Evolutionary conservation across 2,329 filamentous ascomycete genomes (phyloP), one percentile per base, ranked within the genome.

Genomic region (Trichoderma aggressivum): DNA sequence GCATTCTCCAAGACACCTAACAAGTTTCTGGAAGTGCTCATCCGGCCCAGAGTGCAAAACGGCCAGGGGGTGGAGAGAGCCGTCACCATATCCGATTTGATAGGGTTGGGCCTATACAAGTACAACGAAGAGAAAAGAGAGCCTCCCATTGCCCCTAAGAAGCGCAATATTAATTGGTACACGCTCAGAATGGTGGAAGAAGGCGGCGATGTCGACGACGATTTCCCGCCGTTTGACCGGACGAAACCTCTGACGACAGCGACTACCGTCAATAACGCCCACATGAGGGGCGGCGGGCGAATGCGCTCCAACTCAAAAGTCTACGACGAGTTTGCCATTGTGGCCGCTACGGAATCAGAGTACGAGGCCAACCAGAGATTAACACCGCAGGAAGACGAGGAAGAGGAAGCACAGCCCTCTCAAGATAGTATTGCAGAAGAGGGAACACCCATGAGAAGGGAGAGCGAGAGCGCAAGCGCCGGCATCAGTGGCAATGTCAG

Each of bases 151-250:
- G 83, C 89, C 0, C 79, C 83, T 2, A 87, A 90, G 64, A 92
- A 93, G 77, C 84, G 89, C 66, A 93, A 93, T 75, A 90, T 94
- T 75, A 95, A 95, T 77, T 90, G 90, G 84, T 96, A 92, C 91
- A 93, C 90, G 28, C 82, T 97, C 70, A 88, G 92, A 53, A 94
- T 97, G 89, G 92, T 94, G 2, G 90, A 96, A 73, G 90, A 96
- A 77, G 92, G 93, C 70, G 93, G 92, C 62, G 93, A 96, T 77
- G 90, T 95, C 1, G 93, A 97, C 75, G 92, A 94, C 74, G 93
- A 96, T 77, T 96, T 96, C 74, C 92, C 92, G 36, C 90, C 93
- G 0, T 84, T 96, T 53, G 91, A 92, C 71, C 87, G 93, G 43
- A 93, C 88, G 26, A 92, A 91, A 76, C 87, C 90, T 2, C 85